phyloP scores from a whole-genome alignment of 495 filamentous ascomycete species.

The Penicillium roqueforti region DNA sequence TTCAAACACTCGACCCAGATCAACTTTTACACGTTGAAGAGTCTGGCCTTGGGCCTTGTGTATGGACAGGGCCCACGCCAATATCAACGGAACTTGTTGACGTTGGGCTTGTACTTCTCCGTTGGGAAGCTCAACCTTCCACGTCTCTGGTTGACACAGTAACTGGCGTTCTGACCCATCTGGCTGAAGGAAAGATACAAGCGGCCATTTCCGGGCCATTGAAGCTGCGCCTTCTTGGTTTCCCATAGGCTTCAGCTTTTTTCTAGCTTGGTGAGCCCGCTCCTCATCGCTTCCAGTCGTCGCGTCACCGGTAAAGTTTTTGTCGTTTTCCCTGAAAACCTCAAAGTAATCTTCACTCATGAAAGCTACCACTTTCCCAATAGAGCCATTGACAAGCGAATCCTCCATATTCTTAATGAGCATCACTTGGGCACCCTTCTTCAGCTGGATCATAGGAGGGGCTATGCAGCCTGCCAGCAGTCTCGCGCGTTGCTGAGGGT shows the following conservation, averaged over 20 bases:
- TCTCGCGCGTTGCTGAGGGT: conserved; percentile 65
- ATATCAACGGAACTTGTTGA: conserved; percentile 64
- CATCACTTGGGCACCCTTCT: conserved; percentile 95
- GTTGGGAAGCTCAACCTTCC: conserved; percentile 95
- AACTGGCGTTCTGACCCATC: conserved; percentile 76
- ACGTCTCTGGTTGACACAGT: conserved; percentile 78
- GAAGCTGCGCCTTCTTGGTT: conserved; percentile 33
- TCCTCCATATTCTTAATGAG: conserved; percentile 99
- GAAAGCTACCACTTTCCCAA: conserved; percentile 80
- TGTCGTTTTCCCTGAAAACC: conserved; percentile 52
- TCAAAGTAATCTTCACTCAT: conserved; percentile 81
- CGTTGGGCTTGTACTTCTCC: conserved; percentile 87
- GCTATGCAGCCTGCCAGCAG: conserved; percentile 91
- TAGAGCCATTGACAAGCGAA: conserved; percentile 84
- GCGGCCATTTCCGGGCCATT: conserved; percentile 57
- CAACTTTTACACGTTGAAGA: conserved; percentile 89
- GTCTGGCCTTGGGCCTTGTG: conserved; percentile 99
- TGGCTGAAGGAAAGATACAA: conserved; percentile 74
- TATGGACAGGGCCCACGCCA: conserved; percentile 95
- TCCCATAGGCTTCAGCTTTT: conserved; percentile 46
- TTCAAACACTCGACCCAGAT: conserved; percentile 87
- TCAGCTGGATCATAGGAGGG: conserved; percentile 68
- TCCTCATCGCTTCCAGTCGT: conserved; percentile 46
- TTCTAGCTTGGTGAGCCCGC: conserved; percentile 38
- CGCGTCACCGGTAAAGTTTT: conserved; percentile 41